Evolutionary conservation across 192 early-diverging fungal genomes (phyloP).

Genomic region (Coemansia sp.): DNA sequence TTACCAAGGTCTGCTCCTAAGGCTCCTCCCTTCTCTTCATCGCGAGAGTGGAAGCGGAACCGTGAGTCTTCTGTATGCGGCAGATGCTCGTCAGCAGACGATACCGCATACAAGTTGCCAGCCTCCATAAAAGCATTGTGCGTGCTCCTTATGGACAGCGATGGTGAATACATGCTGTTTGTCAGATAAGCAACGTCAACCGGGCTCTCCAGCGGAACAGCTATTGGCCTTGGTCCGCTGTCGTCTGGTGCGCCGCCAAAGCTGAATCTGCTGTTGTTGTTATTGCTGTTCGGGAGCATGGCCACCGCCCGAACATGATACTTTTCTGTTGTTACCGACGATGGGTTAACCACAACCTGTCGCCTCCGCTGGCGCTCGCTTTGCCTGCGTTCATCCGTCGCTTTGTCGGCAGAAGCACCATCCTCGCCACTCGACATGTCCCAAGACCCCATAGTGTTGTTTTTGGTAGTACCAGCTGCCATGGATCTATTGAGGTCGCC

Average conservation of each 20-base stretch:
- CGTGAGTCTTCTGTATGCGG: background rate
- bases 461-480: background rate
- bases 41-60: background rate
- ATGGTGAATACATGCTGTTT: slow-evolving; percentile 27
- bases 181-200: slow-evolving; percentile 26
- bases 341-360: slow-evolving; percentile 26
- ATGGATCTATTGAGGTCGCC: background rate
- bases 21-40: background rate
- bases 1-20: background rate
- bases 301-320: slow-evolving; percentile 39
- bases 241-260: background rate
- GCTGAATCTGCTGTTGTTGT: background rate
- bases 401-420: background rate
- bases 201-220: slow-evolving; percentile 24
- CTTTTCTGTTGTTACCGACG: slow-evolving; percentile 25
- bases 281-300: background rate
- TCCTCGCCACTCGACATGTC: slow-evolving; percentile 33
- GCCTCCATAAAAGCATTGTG: slow-evolving; percentile 9
- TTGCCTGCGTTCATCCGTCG: background rate
- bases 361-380: slow-evolving; percentile 37
- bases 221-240: background rate
- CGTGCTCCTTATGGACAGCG: slow-evolving; percentile 27
- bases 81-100: slow-evolving; percentile 29
- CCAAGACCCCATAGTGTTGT: slow-evolving; percentile 36
- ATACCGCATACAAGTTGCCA: slow-evolving; percentile 20